Conservation (phyloP, 2,329 filamentous ascomycete species). For the Sordariomycetes sp. region DNA sequence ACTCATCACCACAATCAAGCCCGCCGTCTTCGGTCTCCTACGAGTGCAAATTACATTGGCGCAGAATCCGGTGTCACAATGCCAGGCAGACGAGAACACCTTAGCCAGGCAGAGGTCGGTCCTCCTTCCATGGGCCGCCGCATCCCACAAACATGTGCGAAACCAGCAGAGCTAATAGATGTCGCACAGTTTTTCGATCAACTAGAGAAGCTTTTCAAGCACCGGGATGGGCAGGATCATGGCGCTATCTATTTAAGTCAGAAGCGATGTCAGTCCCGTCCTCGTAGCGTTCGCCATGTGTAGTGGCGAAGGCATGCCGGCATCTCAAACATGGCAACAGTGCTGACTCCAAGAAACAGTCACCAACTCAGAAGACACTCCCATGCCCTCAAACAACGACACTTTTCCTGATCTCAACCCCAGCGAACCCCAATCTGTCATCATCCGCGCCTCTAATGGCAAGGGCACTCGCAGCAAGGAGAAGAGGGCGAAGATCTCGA, state of each 20-base stretch:
- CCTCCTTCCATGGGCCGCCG: background rate
- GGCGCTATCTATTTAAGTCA: constrained; percentile 68
- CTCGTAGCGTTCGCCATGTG: background rate
- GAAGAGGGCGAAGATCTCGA: constrained; percentile 67
- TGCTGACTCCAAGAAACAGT: constrained; percentile 20
- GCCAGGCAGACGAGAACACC: background rate
- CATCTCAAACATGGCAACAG: background rate
- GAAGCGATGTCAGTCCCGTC: constrained; percentile 54
- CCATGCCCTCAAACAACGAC: constrained; percentile 33
- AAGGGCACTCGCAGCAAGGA: constrained; percentile 50
- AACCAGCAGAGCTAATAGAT: background rate
- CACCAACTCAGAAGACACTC: constrained; percentile 29
- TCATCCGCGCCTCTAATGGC: constrained; percentile 80
- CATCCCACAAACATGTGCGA: background rate
- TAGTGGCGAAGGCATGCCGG: background rate
- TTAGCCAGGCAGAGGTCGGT: constrained; percentile 2
- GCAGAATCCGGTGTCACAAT: background rate
- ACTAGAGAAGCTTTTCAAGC: constrained; percentile 58
- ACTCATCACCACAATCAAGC: too few species aligned
- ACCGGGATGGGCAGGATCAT: constrained; percentile 59
- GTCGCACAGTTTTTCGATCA: constrained; percentile 61
- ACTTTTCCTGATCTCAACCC: constrained; percentile 52
- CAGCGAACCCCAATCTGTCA: constrained; percentile 54
- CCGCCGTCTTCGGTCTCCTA: too few species aligned
- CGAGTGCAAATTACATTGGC: too few species aligned